Evolutionary conservation across 352 stramenopile genomes (phyloP).

Genomic region (Phytopythium boreale): DNA sequence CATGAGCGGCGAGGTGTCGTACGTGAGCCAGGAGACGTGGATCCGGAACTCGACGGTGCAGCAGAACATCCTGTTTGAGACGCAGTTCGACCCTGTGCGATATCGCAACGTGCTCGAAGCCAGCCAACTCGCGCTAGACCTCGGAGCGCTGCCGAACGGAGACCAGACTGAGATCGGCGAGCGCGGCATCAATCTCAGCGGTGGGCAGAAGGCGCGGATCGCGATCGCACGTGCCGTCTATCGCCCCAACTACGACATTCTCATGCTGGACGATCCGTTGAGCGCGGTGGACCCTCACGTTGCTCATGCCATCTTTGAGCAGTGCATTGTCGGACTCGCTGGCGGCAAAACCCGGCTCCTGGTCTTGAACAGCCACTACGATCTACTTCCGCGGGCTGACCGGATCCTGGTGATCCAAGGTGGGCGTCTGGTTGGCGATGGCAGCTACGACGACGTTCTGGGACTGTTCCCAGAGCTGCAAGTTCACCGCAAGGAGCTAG

Average conservation of each 20-base stretch:
- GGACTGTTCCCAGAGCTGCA: conserved; percentile 13
- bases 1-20: conserved; percentile 17
- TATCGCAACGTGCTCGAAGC: conserved; percentile 54
- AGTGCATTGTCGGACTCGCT: conserved; percentile 68
- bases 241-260: conserved; percentile 73
- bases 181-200: conserved; percentile 93
- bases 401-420: conserved; percentile 56
- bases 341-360: conserved; percentile 75
- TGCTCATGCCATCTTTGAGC: conserved; percentile 85
- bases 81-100: conserved; percentile 17
- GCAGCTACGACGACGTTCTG: conserved; percentile 62
- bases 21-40: conserved; percentile 38
- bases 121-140: conserved; percentile 84
- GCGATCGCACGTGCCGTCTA: conserved; percentile 89
- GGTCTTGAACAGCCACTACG: conserved; percentile 91
- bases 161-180: conserved; percentile 95
- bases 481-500: neutral
- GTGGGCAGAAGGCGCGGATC: conserved; percentile 91
- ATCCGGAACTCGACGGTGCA: conserved; percentile 30
- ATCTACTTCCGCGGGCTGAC: conserved; percentile 61
- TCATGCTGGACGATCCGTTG: conserved; percentile 93
- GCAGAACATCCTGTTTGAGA: conserved; percentile 38
- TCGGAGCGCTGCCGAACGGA: conserved; percentile 84
- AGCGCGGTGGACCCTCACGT: conserved; percentile 94
- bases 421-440: conserved; percentile 68